A percentile compares a stretch with the other conserved stretches of the same genome.
phyloP scores from a whole-genome alignment of 345 rosid genomes.

The Aethionema arabicum region DNA sequence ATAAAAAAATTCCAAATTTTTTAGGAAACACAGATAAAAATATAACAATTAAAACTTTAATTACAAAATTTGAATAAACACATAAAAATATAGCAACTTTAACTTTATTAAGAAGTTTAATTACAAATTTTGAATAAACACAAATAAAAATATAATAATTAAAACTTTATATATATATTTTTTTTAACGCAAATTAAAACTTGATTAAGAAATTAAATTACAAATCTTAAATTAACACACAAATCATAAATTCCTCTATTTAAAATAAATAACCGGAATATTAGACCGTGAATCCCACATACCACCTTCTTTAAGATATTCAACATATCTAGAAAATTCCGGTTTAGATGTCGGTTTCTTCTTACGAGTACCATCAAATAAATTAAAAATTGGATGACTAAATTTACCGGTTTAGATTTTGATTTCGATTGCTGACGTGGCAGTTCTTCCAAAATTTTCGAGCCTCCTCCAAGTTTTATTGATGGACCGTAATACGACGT shows the following conservation, averaged over 20 bases:
- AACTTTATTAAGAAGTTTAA: no score
- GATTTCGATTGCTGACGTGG: constrained; percentile 10
- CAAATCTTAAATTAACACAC: not conserved
- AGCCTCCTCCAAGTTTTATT: not conserved
- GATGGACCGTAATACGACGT: constrained; percentile 21
- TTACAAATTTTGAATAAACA: no score
- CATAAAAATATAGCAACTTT: no score
- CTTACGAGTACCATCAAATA: constrained; percentile 15
- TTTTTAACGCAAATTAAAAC: no score
- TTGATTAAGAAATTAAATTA: no score
- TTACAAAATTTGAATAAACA: no score
- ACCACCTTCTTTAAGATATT: constrained; percentile 33
- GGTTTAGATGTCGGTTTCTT: constrained; percentile 26
- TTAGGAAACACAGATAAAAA: no score
- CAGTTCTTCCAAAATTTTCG: constrained; percentile 3
- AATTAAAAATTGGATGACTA: constrained; percentile 26
- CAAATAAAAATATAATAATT: no score
- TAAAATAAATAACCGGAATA: constrained; percentile 45
- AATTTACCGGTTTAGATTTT: constrained; percentile 30
- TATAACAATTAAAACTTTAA: no score
- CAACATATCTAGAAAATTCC: constrained; percentile 28
- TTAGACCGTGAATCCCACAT: constrained; percentile 50
- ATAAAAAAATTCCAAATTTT: no score
- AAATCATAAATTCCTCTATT: constrained; percentile 18
- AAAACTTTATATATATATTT: no score